Base-by-base conservation (phyloP, 768 basidiomycete genomes). In the Tremella fuciformis region DNA sequence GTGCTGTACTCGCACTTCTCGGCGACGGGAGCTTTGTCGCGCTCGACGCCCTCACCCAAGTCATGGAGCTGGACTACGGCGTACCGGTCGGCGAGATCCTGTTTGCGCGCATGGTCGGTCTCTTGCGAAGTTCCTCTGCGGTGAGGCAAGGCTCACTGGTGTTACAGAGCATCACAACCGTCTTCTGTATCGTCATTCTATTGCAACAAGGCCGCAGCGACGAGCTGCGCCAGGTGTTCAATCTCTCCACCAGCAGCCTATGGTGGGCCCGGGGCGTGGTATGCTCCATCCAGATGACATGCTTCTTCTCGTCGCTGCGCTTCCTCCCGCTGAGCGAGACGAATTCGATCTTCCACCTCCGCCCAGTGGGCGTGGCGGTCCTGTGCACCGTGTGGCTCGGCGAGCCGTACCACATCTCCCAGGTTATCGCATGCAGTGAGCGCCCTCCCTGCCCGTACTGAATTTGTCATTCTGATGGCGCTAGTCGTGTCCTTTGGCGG, bases 1-100 rank as follows among this genome's bases (percentile, higher is more conserved):
- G 42, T 6, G 24, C 24, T 0, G 22, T 24, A 9, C 25, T 48
- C 21, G 46, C 34, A 4, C 26, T 37, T 21, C 34, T 56, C 26
- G 18, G 42, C 19, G 55, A 49, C 25, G 21, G 34, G 42, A 42
- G 62, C 58, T 67, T 66, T 38, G 68, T 61, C 13, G 57, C 63
- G 0, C 60, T 63, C 8, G 58, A 59, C n/a, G 63, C 55, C 13
- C 22, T 37, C 4, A 29, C 46, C 6, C 55, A 53, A 11, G 49
- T 42, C 18, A 42, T 59, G 22, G 57, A 44, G 21, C 41, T 46
- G 6, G 29, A n/a, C 16, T 44, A 56, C 34, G 55, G 46, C 0
- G 38, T 56, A 46, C 34, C 55, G 1, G 44, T 37, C 18, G 55
- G 46, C 26, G 37, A 55, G 39, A 56, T 46, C 16, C n/a, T 56